Conservation (phyloP, 345 rosid genomes). For the Leavenworthia alabamica region DNA sequence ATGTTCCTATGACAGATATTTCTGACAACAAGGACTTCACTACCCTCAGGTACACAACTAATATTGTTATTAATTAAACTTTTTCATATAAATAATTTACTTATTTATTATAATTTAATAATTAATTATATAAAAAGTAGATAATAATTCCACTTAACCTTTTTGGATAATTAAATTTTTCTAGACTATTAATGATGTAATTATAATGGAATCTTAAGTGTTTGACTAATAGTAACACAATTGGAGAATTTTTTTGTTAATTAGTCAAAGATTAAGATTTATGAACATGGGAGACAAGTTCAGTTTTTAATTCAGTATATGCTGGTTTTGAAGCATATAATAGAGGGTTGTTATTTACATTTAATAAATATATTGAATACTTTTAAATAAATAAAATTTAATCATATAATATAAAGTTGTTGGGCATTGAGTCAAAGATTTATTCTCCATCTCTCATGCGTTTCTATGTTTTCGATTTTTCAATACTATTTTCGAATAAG, state of each 20-base stretch:
- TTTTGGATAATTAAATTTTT: no score
- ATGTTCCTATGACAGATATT: constrained; percentile 71
- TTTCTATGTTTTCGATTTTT: constrained; percentile 21
- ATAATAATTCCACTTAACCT: no score
- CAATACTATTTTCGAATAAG: constrained; percentile 11
- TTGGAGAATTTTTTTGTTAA: not conserved
- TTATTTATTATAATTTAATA: not conserved
- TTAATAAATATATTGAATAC: not conserved
- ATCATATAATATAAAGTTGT: constrained; percentile 2
- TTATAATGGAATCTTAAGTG: no score
- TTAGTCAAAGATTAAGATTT: constrained; percentile 7
- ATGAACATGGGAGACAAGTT: constrained; percentile 25
- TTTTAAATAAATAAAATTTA: not conserved
- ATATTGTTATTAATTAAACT: not conserved
- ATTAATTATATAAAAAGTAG: not conserved
- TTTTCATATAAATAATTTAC: not conserved
- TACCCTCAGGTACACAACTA: constrained; percentile 39
- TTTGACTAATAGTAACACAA: constrained; percentile 11
- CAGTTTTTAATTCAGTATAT: not conserved
- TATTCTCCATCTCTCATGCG: constrained; percentile 26
- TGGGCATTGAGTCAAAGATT: constrained; percentile 25
- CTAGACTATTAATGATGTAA: no score
- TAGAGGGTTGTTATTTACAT: constrained; percentile 2
- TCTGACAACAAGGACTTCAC: constrained; percentile 31
- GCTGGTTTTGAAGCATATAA: constrained; percentile 16